These are phyloP conservation scores for Coemansia sp. DNA, from an alignment of 192 early-diverging fungal genomes.

Conservation along the genomic window DNA sequence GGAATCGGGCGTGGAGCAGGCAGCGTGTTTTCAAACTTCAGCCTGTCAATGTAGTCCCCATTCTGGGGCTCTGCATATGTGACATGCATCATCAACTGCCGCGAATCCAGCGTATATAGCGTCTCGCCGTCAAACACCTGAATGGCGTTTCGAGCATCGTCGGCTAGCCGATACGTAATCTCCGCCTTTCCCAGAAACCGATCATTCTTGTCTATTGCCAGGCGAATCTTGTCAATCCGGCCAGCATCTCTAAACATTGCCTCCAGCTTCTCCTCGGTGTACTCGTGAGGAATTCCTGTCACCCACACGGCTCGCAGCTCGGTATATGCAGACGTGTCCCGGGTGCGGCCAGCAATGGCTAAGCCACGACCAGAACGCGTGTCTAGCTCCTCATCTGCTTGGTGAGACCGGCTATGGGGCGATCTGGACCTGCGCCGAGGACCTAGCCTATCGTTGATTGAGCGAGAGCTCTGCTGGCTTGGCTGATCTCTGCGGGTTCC, in stretches of 20 bases:
- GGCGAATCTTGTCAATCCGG: slow-evolving; percentile 35
- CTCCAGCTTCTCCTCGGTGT: slow-evolving; percentile 35
- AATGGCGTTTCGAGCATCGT: slow-evolving; percentile 47
- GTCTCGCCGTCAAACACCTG: slow-evolving; percentile 50
- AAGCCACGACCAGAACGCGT: slow-evolving; percentile 12
- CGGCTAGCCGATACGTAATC: slow-evolving; percentile 30
- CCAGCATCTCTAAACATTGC: slow-evolving; percentile 36
- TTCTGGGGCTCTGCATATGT: slow-evolving; percentile 23
- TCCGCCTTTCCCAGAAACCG: slow-evolving; percentile 44
- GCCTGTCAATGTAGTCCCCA: slow-evolving; percentile 18
- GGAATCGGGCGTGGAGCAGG: slow-evolving; percentile 17
- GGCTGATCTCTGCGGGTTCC: slow-evolving; percentile 8
- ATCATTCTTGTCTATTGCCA: slow-evolving; percentile 30
- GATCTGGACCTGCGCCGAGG: background rate
- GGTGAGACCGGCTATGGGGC: background rate
- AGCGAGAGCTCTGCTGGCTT: slow-evolving; percentile 9
- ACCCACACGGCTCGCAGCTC: slow-evolving; percentile 36
- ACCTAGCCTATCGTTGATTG: slow-evolving; percentile 41
- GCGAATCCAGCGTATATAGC: slow-evolving; percentile 30
- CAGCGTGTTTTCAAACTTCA: slow-evolving; percentile 32
- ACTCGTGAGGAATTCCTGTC: slow-evolving; percentile 27
- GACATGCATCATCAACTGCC: slow-evolving; percentile 21
- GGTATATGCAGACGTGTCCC: slow-evolving; percentile 32
- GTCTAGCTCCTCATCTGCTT: background rate
- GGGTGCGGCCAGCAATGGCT: slow-evolving; percentile 24